Evolutionary conservation across 2,329 filamentous ascomycete species (phyloP), one percentile per base, ranked within the genome.

Genomic region (Podosphaera xanthii): DNA sequence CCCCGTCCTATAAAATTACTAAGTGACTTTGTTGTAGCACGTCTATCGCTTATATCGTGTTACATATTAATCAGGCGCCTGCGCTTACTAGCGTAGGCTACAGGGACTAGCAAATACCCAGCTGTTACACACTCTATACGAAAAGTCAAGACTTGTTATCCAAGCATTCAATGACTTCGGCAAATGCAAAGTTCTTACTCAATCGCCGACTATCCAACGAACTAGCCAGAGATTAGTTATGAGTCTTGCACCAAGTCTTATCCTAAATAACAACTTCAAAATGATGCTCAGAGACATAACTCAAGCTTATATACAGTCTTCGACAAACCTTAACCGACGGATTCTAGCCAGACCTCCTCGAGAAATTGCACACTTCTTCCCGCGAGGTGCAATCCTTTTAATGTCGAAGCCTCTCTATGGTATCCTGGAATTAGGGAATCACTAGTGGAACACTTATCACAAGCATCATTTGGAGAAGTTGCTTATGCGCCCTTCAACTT

Each of bases 391-490:
- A 33, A 52, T 58, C 42, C 30, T 58, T 12, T 10, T n/a, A 36
- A 12, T 58, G 12, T 12, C 36, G 8, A 49, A 52, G n/a, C 57
- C 57, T n/a, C 38, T 58, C 38, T 52, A 58, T 35, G 46, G 33
- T 36, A 12, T 58, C 14, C 40, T 44, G 7, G 57, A 58, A 35
- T 8, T 44, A 58, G 57, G 57, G 52, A 52, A 46, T 30, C 57
- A 52, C 31, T 58, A 34, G 57, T 58, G 7, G 14, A n/a, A 31
- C 33, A 58, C 57, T 2, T 58, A 58, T 36, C 22, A 49, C 38
- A 22, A 35, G 35, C 57, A 58, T 48, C 57, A 58, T 35, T 35
- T 35, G 12, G 42, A 58, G 9, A 58, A 40, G 40, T 44, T 58
- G 22, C 6, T 10, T 14, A 52, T 58, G 44, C 8, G 9, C 10